A percentile compares a stretch with the other conserved stretches of the same genome.
Evolutionary conservation across 176 grass and related monocot genomes (phyloP).

Genomic region (Bothriochloa decipiens): DNA sequence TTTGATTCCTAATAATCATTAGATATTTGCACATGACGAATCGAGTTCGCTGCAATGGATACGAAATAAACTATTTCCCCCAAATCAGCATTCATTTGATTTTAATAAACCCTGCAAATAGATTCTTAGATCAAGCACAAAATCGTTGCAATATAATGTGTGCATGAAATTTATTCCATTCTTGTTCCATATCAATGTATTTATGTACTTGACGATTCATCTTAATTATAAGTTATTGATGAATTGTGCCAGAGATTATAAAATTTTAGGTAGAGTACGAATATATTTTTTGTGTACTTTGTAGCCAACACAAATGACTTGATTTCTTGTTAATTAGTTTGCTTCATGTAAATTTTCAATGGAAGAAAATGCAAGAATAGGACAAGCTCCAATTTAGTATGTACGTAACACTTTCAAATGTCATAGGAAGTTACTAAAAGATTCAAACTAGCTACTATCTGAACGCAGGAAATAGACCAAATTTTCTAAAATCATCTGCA

Average conservation of each 20-base stretch:
- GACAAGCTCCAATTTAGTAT: too few species aligned
- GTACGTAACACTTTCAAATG: too few species aligned
- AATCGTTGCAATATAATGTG: neutral
- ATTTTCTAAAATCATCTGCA: neutral
- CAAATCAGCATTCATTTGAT: neutral
- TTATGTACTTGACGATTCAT: neutral
- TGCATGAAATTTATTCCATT: neutral
- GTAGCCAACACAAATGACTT: too few species aligned
- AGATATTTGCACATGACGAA: neutral
- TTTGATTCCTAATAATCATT: neutral
- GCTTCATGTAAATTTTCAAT: too few species aligned
- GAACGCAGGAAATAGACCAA: neutral
- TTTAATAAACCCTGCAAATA: neutral
- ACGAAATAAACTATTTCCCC: neutral
- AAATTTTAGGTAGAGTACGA: neutral
- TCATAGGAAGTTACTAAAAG: too few species aligned
- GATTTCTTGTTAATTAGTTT: too few species aligned
- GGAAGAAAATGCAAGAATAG: too few species aligned
- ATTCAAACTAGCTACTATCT: too few species aligned
- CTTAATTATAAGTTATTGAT: neutral
- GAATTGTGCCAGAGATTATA: neutral
- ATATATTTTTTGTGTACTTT: too few species aligned
- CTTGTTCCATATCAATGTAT: neutral
- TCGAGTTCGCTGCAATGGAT: neutral
- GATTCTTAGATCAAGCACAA: neutral